Evolutionary conservation across 169 alveolate genomes (phyloP).

Genomic region (Eimeria zaria): DNA sequence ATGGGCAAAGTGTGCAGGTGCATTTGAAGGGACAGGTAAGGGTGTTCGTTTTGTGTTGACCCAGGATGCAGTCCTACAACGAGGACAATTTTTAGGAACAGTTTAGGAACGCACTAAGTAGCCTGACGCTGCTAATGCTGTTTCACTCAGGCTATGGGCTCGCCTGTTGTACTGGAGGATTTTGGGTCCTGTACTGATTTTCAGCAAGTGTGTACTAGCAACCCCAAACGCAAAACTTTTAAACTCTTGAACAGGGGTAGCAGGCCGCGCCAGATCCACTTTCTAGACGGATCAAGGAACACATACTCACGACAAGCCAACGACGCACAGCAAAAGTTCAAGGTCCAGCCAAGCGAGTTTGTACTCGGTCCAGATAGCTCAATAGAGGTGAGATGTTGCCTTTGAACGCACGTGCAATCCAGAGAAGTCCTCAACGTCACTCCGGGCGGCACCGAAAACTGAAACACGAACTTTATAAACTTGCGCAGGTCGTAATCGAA

Average conservation of each 20-base stretch:
- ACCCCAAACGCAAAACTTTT: constrained; percentile 54
- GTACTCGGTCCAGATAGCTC: constrained; percentile 52
- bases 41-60: background rate
- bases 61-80: background rate
- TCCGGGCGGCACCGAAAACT: background rate
- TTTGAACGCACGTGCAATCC: background rate
- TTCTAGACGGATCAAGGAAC: constrained; percentile 63
- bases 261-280: constrained; percentile 40
- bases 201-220: constrained; percentile 62
- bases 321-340: constrained; percentile 43
- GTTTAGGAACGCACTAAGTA: background rate
- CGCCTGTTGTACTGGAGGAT: constrained; percentile 41
- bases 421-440: background rate
- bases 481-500: constrained; percentile 66
- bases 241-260: constrained; percentile 57
- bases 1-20: constrained; percentile 95
- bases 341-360: constrained; percentile 52
- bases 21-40: constrained; percentile 83
- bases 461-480: background rate
- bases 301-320: constrained; percentile 37
- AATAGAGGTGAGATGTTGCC: constrained; percentile 24
- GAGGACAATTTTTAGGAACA: background rate
- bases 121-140: background rate
- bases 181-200: constrained; percentile 61
- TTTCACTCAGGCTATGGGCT: constrained; percentile 45